phyloP scores from a whole-genome alignment of 768 basidiomycete species.

The Tylopilus felleus region DNA sequence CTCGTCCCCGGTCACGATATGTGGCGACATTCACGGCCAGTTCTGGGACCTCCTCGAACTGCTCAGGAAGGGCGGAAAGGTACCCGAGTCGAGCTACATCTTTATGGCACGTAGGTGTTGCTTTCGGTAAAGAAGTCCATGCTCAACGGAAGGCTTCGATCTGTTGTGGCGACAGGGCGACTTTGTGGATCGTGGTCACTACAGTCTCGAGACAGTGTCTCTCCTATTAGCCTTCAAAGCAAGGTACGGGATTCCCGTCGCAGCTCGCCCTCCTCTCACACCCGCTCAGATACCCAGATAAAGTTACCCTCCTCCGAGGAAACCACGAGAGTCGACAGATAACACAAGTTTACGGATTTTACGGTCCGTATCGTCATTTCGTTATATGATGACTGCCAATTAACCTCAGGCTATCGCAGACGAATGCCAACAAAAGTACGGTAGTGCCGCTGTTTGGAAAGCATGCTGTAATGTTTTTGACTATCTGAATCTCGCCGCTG shows the following conservation, averaged over 20 bases:
- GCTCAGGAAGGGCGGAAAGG: slow-evolving; percentile 77
- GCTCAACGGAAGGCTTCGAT: slow-evolving; percentile 25
- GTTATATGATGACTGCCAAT: neutral
- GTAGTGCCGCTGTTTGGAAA: slow-evolving; percentile 93
- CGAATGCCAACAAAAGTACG: slow-evolving; percentile 98
- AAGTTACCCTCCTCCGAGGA: slow-evolving; percentile 85
- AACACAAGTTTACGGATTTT: slow-evolving; percentile 98
- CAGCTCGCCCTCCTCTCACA: slow-evolving; percentile 4
- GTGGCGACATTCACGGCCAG: slow-evolving; percentile 96
- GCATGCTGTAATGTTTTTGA: slow-evolving; percentile 97
- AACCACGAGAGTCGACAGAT: slow-evolving; percentile 98
- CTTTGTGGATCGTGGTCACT: slow-evolving; percentile 96
- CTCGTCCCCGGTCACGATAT: slow-evolving; percentile 90
- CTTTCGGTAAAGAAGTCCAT: slow-evolving; percentile 22
- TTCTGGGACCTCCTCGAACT: slow-evolving; percentile 97
- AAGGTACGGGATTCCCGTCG: slow-evolving; percentile 43
- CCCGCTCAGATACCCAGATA: slow-evolving; percentile 76
- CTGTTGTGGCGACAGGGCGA: slow-evolving; percentile 61
- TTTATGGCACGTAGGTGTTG: slow-evolving; percentile 82
- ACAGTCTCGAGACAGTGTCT: slow-evolving; percentile 93
- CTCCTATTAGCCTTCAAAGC: slow-evolving; percentile 87
- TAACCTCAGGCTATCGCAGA: slow-evolving; percentile 42
- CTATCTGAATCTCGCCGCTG: slow-evolving; percentile 91
- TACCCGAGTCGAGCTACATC: slow-evolving; percentile 89
- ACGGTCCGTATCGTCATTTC: slow-evolving; percentile 50